Conservation (phyloP, 2,329 filamentous ascomycete species). For the Pseudogymnoascus sp. region DNA sequence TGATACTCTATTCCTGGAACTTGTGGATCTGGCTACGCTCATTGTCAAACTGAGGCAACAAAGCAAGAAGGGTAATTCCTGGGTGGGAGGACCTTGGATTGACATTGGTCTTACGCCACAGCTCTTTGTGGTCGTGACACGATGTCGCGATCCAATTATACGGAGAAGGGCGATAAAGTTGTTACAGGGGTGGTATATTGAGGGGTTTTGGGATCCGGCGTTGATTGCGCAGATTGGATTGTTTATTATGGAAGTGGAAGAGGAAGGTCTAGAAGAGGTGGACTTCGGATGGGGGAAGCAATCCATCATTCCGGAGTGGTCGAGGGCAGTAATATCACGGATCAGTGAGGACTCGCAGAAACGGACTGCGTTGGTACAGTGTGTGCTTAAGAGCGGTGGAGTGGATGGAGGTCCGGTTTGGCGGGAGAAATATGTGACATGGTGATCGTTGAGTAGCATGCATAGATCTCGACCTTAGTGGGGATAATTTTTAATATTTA, state of each 20-base stretch:
- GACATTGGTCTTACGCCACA: slow-evolving; percentile 20
- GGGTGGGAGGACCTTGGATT: slow-evolving; percentile 16
- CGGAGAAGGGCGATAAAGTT: slow-evolving; percentile 19
- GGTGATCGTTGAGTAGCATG: not conserved
- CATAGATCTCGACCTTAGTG: too few relatives aligned
- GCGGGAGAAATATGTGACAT: not conserved
- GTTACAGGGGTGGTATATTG: slow-evolving; percentile 15
- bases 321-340: slow-evolving; percentile 6
- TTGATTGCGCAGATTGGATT: slow-evolving; percentile 15
- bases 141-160: slow-evolving; percentile 18
- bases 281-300: slow-evolving; percentile 4
- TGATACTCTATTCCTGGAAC: slow-evolving; percentile 13
- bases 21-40: slow-evolving; percentile 13
- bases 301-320: not conserved
- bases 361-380: not conserved
- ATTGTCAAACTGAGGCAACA: slow-evolving; percentile 12
- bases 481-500: not conserved
- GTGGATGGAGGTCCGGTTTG: slow-evolving; percentile 3
- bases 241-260: slow-evolving; percentile 21
- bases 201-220: slow-evolving; percentile 17
- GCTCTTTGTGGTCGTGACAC: slow-evolving; percentile 14
- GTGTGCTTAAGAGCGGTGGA: slow-evolving; percentile 6
- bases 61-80: slow-evolving; percentile 12
- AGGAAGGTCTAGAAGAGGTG: slow-evolving; percentile 15
- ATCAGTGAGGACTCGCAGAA: slow-evolving; percentile 7